These are phyloP conservation scores for Yarrowia sp. DNA, from an alignment of 805 yeast species.

Conservation along the genomic window DNA sequence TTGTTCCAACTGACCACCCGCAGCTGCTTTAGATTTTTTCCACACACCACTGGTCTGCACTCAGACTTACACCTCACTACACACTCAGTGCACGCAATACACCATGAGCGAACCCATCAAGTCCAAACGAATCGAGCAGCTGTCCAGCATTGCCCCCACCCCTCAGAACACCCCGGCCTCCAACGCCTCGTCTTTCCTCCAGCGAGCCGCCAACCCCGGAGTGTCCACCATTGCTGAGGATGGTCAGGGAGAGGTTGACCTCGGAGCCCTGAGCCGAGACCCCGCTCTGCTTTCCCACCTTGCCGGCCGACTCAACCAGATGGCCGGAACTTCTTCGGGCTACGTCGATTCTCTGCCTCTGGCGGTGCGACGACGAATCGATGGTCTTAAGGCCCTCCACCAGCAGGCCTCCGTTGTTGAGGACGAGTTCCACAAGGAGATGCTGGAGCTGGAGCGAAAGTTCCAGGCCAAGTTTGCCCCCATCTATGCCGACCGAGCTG, in stretches of 20 bases:
- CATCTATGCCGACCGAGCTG: conserved; percentile 65
- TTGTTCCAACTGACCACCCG: neutral
- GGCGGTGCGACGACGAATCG: conserved; percentile 68
- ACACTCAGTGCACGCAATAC: neutral
- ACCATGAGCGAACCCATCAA: conserved; percentile 85
- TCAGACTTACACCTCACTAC: neutral
- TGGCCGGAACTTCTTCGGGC: conserved; percentile 84
- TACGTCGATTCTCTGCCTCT: conserved; percentile 75
- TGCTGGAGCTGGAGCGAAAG: conserved; percentile 80
- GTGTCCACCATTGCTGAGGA: conserved; percentile 76
- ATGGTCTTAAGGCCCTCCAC: conserved; percentile 79
- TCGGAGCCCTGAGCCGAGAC: conserved; percentile 58
- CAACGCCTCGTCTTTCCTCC: conserved; percentile 68
- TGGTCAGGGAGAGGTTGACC: conserved; percentile 37
- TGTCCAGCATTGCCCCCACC: conserved; percentile 84
- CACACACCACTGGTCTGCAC: neutral
- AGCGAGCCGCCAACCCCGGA: conserved; percentile 42
- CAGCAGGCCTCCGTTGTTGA: conserved; percentile 75
- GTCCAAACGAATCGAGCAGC: conserved; percentile 62
- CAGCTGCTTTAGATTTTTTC: conserved; percentile 3
- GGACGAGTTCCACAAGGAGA: conserved; percentile 85
- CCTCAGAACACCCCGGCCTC: conserved; percentile 98
- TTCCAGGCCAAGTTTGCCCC: conserved; percentile 72
- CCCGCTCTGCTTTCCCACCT: conserved; percentile 84
- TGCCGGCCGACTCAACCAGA: conserved; percentile 78